These are phyloP conservation scores for Penicillium corylophilum DNA, from an alignment of 2,329 filamentous ascomycete species.

Conservation along the genomic window DNA sequence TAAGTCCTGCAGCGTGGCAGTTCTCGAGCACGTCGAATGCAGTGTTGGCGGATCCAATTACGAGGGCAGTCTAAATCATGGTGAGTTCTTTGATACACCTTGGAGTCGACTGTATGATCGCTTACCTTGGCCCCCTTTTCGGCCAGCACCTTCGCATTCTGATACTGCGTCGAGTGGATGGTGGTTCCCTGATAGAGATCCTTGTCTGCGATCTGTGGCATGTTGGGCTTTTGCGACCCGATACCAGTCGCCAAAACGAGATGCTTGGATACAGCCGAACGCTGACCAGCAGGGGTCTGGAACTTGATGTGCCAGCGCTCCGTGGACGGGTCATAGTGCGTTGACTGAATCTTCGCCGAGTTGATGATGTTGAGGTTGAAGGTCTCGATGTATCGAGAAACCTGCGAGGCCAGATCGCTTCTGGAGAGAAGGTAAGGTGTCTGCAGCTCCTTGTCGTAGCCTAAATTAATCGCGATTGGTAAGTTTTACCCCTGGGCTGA, in stretches of 20 bases:
- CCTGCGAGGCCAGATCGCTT: constrained; percentile 17
- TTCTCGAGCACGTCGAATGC: constrained; percentile 50
- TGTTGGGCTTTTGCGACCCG: constrained; percentile 16
- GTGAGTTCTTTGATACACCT: background rate
- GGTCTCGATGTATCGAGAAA: constrained; percentile 24
- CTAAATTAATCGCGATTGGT: background rate
- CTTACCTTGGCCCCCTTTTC: constrained; percentile 14
- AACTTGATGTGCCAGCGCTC: constrained; percentile 31
- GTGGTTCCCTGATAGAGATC: constrained; percentile 13
- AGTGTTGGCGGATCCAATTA: constrained; percentile 51
- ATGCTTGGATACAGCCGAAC: constrained; percentile 12
- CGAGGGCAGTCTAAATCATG: constrained; percentile 37
- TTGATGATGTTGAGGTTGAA: constrained; percentile 38
- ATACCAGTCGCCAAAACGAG: constrained; percentile 21
- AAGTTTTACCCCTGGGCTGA: too few relatives aligned
- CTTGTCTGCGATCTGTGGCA: constrained; percentile 11
- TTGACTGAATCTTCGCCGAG: constrained; percentile 26
- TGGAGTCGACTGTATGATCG: too few relatives aligned
- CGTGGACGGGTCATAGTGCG: constrained; percentile 19
- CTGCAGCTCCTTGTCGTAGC: constrained; percentile 17
- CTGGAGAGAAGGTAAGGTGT: constrained; percentile 12
- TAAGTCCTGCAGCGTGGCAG: constrained; percentile 43
- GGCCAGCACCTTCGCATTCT: constrained; percentile 8
- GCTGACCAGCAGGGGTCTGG: constrained; percentile 10
- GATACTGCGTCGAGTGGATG: constrained; percentile 15